Base-by-base conservation (phyloP, 1,139 yeast species). In the Magnusiomyces clavatus region DNA sequence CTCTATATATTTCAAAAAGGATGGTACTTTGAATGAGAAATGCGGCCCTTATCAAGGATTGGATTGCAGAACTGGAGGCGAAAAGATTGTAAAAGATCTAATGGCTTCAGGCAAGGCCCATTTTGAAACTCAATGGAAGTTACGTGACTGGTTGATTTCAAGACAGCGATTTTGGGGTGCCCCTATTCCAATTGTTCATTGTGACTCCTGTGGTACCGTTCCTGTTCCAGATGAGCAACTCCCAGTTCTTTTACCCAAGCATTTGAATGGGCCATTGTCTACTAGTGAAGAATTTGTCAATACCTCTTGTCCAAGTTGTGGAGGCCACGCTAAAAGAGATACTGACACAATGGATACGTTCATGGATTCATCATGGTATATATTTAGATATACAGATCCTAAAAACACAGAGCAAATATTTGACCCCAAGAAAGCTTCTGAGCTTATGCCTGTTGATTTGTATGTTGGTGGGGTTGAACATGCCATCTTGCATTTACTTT, bases 311-410 rank as follows among this genome's bases (percentile, higher is more conserved):
- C 98, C 98, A 5, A 76, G 78, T 0, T 92, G 98, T 70, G 82
- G 83, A 6, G 71, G 74, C 0, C 72, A 75, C 19, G 96, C 97
- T 0, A 81, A 76, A 52, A 77, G 98, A 58, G 98, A 92, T 57
- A 88, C 97, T 0, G 98, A 92, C 63, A 92, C 98, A 0, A 92
- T 92, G 98, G 98, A 92, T 64, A 92, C 98, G 0, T 92, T 92
- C 61, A 90, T 92, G 82, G 98, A 92, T 68, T 86, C 96, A 12
- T 88, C 97, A 1, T 92, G 98, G 98, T 92, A 92, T 66, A 86
- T 80, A 65, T 83, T 92, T 71, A 77, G 98, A 54, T 90, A 80
- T 62, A 69, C 83, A 12, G 98, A 92, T 64, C 73, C 95, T 0
- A 68, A 81, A 35, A 92, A 92, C 64, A 57, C 64, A 0, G 49